A percentile compares a stretch with the other conserved stretches of the same genome.
Evolutionary conservation across 257 asterid species (phyloP).

Genomic region (Lithospermum erythrorhizon): DNA sequence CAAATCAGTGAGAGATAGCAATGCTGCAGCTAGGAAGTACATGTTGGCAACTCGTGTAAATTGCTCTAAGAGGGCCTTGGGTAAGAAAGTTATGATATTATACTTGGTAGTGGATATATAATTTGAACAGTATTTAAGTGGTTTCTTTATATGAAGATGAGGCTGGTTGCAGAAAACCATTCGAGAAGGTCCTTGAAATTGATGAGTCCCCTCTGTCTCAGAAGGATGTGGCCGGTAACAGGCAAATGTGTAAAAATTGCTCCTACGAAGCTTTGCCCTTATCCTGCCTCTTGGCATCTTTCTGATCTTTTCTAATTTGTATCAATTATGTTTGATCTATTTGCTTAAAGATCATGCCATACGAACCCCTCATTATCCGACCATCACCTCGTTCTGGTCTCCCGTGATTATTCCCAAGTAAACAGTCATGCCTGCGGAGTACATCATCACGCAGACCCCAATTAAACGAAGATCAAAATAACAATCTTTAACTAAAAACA

Average conservation of each 20-base stretch:
- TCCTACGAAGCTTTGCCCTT: slow-evolving; percentile 39
- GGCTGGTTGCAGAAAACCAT: slow-evolving; percentile 50
- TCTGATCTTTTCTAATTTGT: neutral
- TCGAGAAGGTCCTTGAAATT: slow-evolving; percentile 43
- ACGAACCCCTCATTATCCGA: neutral
- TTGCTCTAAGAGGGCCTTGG: slow-evolving; percentile 53
- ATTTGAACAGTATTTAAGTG: slow-evolving; percentile 32
- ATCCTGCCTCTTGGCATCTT: slow-evolving; percentile 6
- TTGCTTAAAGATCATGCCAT: neutral
- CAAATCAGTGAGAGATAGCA: slow-evolving; percentile 30
- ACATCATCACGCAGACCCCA: neutral
- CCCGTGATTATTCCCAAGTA: neutral
- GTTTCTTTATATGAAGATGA: slow-evolving; percentile 31
- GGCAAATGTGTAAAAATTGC: slow-evolving; percentile 45
- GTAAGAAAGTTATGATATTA: slow-evolving; percentile 40
- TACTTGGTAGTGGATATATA: slow-evolving; percentile 55
- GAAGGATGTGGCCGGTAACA: slow-evolving; percentile 33
- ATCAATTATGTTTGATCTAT: neutral
- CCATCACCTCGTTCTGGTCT: neutral
- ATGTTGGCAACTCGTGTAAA: slow-evolving; percentile 56
- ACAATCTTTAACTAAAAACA: too few species aligned
- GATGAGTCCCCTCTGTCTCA: slow-evolving; percentile 5
- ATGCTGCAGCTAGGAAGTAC: slow-evolving; percentile 47
- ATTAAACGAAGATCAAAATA: too few species aligned
- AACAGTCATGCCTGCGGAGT: neutral